Percentiles rank a stretch among this genome's conserved stretches.
Evolutionary conservation across 129 eudicot species (phyloP).

Genomic region (Erigeron canadensis): DNA sequence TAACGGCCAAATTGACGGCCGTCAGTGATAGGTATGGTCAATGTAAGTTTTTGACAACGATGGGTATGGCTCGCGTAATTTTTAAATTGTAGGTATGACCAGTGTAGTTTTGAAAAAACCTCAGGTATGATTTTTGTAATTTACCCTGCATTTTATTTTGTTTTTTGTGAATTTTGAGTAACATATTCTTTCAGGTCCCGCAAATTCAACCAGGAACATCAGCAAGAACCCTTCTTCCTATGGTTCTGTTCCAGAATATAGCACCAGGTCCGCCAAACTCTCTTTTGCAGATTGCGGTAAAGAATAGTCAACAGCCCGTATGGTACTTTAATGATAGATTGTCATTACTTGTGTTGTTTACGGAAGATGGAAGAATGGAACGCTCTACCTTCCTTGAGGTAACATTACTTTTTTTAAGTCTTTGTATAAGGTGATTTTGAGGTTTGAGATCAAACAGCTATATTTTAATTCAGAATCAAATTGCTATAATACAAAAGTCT

Average conservation of each 20-base stretch:
- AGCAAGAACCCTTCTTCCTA: slow-evolving; percentile 75
- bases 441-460: neutral
- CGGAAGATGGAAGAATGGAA: slow-evolving; percentile 97
- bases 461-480: neutral
- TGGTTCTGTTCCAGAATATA: slow-evolving; percentile 84
- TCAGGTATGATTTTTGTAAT: too few species aligned
- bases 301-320: slow-evolving; percentile 89
- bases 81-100: too few species aligned
- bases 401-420: neutral
- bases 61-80: too few species aligned
- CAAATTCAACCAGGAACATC: slow-evolving; percentile 92
- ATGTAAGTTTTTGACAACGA: too few species aligned
- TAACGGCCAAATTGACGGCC: too few species aligned
- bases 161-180: neutral
- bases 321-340: slow-evolving; percentile 86
- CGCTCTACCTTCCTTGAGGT: slow-evolving; percentile 93
- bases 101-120: too few species aligned
- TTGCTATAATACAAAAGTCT: neutral
- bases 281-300: slow-evolving; percentile 86
- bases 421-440: neutral
- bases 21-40: too few species aligned
- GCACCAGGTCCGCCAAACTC: slow-evolving; percentile 90
- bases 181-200: slow-evolving; percentile 54
- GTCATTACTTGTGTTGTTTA: slow-evolving; percentile 52
- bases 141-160: neutral